phyloP scores from a whole-genome alignment of 495 filamentous ascomycete species.

The Opeltia flavorubescens region DNA sequence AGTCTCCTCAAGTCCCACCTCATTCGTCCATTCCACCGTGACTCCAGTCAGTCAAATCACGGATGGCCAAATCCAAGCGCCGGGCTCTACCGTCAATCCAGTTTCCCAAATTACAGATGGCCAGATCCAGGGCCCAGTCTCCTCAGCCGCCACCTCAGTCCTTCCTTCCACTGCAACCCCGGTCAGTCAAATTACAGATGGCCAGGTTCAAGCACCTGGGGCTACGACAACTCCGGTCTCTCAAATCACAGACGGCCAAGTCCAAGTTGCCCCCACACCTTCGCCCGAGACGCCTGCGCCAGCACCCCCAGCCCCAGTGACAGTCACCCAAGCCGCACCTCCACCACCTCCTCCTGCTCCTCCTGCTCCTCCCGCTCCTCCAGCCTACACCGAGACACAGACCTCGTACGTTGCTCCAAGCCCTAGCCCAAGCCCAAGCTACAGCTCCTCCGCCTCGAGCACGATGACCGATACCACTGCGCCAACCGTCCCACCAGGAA shows the following conservation, averaged over 20 bases:
- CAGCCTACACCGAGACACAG: slow-evolving; percentile 6
- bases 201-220: slow-evolving; percentile 5
- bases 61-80: slow-evolving; percentile 17
- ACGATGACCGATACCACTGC: background rate
- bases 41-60: slow-evolving; percentile 7
- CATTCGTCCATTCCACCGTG: slow-evolving; percentile 8
- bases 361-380: slow-evolving; percentile 1
- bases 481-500: background rate
- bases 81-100: slow-evolving; percentile 9
- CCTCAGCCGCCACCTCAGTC: slow-evolving; percentile 14
- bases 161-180: background rate
- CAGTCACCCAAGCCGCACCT: background rate
- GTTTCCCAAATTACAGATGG: background rate
- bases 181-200: slow-evolving; percentile 12
- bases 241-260: slow-evolving; percentile 38
- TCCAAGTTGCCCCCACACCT: slow-evolving; percentile 24
- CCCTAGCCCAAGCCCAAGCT: background rate
- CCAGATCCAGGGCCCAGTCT: slow-evolving; percentile 12
- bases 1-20: slow-evolving; percentile 10
- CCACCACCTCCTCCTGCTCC: background rate
- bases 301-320: slow-evolving; percentile 8
- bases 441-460: background rate
- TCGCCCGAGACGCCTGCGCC: slow-evolving; percentile 4
- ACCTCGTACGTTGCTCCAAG: background rate
- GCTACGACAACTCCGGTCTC: slow-evolving; percentile 14